Evolutionary conservation across 306 rosid genomes (phyloP).

Genomic region (Rosa chinensis): DNA sequence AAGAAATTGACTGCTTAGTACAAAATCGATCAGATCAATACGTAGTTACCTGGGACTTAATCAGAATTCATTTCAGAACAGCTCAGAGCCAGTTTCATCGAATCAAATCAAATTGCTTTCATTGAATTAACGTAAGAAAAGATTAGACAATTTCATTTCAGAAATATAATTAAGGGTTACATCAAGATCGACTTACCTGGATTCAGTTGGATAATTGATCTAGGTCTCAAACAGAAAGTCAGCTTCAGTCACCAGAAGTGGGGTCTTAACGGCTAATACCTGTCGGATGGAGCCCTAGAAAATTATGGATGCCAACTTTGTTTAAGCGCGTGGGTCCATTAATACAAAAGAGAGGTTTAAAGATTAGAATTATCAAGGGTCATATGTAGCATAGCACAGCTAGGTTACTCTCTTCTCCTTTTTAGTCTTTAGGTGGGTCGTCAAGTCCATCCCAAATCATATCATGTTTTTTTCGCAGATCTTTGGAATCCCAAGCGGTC

Average conservation of each 20-base stretch:
- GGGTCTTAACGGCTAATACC: conserved; percentile 63
- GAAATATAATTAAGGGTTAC: conserved; percentile 21
- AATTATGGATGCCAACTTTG: conserved; percentile 75
- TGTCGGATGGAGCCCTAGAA: conserved; percentile 54
- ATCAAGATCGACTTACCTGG: conserved; percentile 31
- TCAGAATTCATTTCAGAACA: neutral
- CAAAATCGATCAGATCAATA: neutral
- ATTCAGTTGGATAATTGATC: conserved; percentile 19
- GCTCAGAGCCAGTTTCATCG: neutral
- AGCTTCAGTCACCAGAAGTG: conserved; percentile 48
- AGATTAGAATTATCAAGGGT: conserved; percentile 18
- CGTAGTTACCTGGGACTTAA: neutral
- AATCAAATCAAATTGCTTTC: neutral
- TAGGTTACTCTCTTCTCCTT: conserved; percentile 8
- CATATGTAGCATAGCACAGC: neutral
- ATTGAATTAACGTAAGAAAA: neutral
- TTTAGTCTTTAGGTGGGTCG: conserved; percentile 70
- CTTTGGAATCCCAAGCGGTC: conserved; percentile 84
- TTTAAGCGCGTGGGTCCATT: conserved; percentile 84
- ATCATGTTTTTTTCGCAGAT: conserved; percentile 41
- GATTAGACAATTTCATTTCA: neutral
- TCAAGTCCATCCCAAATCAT: conserved; percentile 75
- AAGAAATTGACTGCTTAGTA: conserved; percentile 21
- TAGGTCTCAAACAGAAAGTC: neutral
- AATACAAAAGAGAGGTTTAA: conserved; percentile 15